Percentiles rank a stretch among this genome's conserved stretches.
Conservation (phyloP, 1,139 yeast species). For the Oligophagozyma castellii region DNA sequence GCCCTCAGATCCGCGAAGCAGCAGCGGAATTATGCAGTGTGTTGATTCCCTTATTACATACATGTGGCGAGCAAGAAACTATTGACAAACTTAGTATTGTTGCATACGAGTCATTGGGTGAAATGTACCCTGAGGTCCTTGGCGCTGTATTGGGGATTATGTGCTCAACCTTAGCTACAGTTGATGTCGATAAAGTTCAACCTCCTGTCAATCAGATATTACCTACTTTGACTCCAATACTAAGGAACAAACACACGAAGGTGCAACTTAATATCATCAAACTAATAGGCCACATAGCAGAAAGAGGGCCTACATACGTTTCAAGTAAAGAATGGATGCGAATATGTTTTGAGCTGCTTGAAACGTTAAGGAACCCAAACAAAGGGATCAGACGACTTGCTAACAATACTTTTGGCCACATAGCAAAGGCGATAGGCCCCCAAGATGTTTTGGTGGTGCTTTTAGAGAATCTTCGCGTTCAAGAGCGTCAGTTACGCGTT, state of each 20-base stretch:
- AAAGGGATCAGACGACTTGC: constrained; percentile 76
- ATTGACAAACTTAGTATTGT: constrained; percentile 60
- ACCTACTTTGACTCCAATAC: constrained; percentile 83
- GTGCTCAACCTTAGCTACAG: constrained; percentile 36
- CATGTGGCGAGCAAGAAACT: constrained; percentile 52
- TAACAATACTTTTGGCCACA: constrained; percentile 80
- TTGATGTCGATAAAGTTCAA: constrained; percentile 31
- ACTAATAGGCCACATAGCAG: constrained; percentile 74
- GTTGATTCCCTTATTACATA: constrained; percentile 53
- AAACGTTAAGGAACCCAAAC: constrained; percentile 74
- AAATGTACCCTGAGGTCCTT: constrained; percentile 85
- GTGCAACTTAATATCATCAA: constrained; percentile 81
- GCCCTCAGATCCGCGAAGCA: constrained; percentile 67
- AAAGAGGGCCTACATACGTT: constrained; percentile 70
- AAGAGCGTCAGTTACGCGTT: constrained; percentile 91
- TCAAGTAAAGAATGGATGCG: constrained; percentile 98
- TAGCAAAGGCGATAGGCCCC: constrained; percentile 91
- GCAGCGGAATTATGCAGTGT: constrained; percentile 67
- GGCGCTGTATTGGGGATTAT: constrained; percentile 75
- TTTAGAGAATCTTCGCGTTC: constrained; percentile 73
- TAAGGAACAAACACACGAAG: constrained; percentile 79
- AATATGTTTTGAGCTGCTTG: constrained; percentile 80
- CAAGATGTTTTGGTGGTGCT: constrained; percentile 83
- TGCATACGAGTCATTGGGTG: constrained; percentile 85
- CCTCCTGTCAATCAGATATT: constrained; percentile 78